These are phyloP conservation scores for Coemansia sp. DNA, from an alignment of 192 early-diverging fungal genomes.

Conservation along the genomic window DNA sequence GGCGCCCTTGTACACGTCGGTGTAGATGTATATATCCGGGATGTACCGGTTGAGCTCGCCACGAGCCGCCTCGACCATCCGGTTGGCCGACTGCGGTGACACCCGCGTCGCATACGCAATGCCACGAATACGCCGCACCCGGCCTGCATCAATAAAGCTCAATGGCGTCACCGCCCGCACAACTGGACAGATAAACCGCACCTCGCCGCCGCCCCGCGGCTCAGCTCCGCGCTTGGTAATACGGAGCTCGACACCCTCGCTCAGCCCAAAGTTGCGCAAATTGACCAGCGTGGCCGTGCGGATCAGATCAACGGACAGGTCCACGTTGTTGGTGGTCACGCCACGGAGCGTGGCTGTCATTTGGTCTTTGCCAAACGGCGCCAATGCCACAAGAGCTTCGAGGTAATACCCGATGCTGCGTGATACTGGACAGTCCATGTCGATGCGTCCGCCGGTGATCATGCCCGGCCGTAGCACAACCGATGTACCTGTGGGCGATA, in stretches of 20 bases:
- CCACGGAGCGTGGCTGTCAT: constrained; percentile 82
- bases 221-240: constrained; percentile 86
- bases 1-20: constrained; percentile 95
- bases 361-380: constrained; percentile 89
- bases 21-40: constrained; percentile 96
- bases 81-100: constrained; percentile 92
- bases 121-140: constrained; percentile 91
- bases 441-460: constrained; percentile 82
- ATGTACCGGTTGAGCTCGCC: constrained; percentile 87
- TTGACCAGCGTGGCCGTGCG: constrained; percentile 87
- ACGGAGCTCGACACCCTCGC: constrained; percentile 81
- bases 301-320: constrained; percentile 87
- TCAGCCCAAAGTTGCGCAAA: constrained; percentile 82
- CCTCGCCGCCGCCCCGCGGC: constrained; percentile 90
- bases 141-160: constrained; percentile 79
- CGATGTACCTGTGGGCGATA: constrained; percentile 87
- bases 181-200: constrained; percentile 82
- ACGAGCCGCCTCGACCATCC: constrained; percentile 85
- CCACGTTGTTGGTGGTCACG: constrained; percentile 91
- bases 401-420: constrained; percentile 93
- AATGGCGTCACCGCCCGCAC: constrained; percentile 76
- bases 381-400: constrained; percentile 87
- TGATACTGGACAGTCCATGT: constrained; percentile 82
- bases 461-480: constrained; percentile 86
- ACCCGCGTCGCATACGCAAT: constrained; percentile 92